Evolutionary conservation across 257 asterid species (phyloP).

Genomic region (Knoxia roxburghii): DNA sequence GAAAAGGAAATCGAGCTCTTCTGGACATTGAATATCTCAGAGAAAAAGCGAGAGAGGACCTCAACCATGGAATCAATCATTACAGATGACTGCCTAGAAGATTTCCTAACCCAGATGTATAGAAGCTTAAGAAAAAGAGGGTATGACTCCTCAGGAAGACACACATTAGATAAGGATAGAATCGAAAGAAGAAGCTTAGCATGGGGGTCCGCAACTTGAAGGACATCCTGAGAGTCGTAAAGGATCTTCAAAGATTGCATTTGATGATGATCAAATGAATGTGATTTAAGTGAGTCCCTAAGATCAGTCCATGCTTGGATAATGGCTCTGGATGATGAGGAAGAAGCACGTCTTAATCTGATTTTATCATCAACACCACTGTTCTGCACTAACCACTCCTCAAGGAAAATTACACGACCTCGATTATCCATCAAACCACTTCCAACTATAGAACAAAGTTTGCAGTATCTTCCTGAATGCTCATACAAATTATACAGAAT

Average conservation of each 20-base stretch:
- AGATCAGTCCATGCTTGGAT: conserved; percentile 94
- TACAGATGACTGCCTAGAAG: conserved; percentile 52
- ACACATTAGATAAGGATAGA: conserved; percentile 45
- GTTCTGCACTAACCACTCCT: conserved; percentile 64
- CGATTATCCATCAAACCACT: conserved; percentile 54
- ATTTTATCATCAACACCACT: conserved; percentile 25
- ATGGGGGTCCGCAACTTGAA: conserved; percentile 89
- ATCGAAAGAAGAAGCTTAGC: conserved; percentile 71
- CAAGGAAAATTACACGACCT: conserved; percentile 55
- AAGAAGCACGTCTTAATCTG: conserved; percentile 32
- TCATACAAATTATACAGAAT: neutral
- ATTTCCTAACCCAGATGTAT: conserved; percentile 78
- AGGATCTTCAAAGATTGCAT: conserved; percentile 59
- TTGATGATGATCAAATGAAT: conserved; percentile 48
- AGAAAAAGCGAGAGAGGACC: conserved; percentile 37
- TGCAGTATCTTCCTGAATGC: neutral
- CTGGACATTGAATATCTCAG: conserved; percentile 29
- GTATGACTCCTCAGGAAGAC: conserved; percentile 56
- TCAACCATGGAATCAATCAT: conserved; percentile 53
- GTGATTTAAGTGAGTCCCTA: conserved; percentile 52
- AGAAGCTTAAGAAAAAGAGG: conserved; percentile 66
- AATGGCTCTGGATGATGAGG: conserved; percentile 60
- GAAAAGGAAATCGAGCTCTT: conserved; percentile 45
- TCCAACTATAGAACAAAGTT: conserved; percentile 28
- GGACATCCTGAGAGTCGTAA: conserved; percentile 48